Base-by-base conservation (phyloP, 2,329 filamentous ascomycete genomes). In the Phialophora expanda region DNA sequence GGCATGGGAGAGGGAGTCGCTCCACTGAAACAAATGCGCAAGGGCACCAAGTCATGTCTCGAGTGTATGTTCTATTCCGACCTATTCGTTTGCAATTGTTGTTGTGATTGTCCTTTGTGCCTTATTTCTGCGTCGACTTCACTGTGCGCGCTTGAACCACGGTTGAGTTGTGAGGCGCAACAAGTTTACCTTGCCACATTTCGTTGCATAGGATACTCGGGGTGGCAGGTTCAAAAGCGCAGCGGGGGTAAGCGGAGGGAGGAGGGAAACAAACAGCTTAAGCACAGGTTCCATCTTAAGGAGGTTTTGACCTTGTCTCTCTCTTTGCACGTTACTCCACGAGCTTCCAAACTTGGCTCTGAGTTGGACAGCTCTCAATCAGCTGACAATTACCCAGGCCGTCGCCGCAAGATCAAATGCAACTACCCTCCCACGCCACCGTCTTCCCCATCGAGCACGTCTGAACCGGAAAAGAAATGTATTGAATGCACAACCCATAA, bases 371-470 rank as follows among this genome's bases (percentile, higher is more conserved):
- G 5, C 6, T n/a, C 17, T 20, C 17, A 44, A 8, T n/a, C 17
- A 44, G 38, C 38, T 44, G 38, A 44, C 38, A 44, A 44, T 44
- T 44, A n/a, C 20, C 54, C 34, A 72, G 70, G 70, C 60, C 70
- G 70, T n/a, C 67, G 70, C n/a, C 67, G 70, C 28, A 72, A 72
- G 56, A 69, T 72, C 22, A 72, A 70, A 65, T 72, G 70, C 65
- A 71, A 59, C 48, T 72, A 69, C 30, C 56, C 66, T 26, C 57
- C 41, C 12, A 50, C 50, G 2, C 41, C 56, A 3, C 24, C 48
- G 26, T 58, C 56, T n/a, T 50, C 61, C 20, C n/a, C 61, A 8
- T 9, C 20, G 20, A 32, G 20, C 17, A 30, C 54, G 2, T 26
- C 28, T 20, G 51, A 53, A 34, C 8, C 24, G 20, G 32, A 56